Conservation (phyloP, 2,329 filamentous ascomycete species). For the Botrytis porri region DNA sequence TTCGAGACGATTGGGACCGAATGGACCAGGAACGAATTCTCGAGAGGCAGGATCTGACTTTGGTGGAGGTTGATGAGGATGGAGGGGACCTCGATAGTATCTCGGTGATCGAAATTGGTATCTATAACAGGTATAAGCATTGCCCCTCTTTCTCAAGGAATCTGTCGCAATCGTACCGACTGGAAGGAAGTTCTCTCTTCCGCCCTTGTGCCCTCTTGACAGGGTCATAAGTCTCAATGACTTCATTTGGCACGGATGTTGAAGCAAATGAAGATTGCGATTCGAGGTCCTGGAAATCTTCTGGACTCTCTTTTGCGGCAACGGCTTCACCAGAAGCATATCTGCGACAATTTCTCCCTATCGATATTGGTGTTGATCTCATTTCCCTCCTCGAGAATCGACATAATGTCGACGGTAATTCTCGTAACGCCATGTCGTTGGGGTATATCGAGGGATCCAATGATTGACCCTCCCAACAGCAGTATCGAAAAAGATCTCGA, state of each 20-base stretch:
- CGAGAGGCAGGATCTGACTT: constrained; percentile 84
- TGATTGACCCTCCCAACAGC: not conserved
- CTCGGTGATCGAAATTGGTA: constrained; percentile 94
- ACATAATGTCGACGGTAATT: constrained; percentile 35
- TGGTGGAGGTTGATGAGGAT: constrained; percentile 87
- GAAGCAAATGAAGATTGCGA: constrained; percentile 44
- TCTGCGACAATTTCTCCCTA: constrained; percentile 27
- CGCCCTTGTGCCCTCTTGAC: constrained; percentile 45
- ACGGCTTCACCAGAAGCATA: constrained; percentile 35
- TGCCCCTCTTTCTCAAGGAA: not conserved
- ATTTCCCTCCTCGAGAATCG: constrained; percentile 31
- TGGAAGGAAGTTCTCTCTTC: constrained; percentile 39
- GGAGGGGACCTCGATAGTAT: constrained; percentile 89
- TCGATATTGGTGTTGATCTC: constrained; percentile 19
- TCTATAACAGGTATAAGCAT: constrained; percentile 47
- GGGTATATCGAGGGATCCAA: not conserved
- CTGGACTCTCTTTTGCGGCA: constrained; percentile 26
- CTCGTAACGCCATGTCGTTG: constrained; percentile 36
- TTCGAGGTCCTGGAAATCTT: constrained; percentile 45
- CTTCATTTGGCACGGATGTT: constrained; percentile 38
- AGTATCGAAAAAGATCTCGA: constrained; percentile 17
- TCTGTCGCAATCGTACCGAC: constrained; percentile 38
- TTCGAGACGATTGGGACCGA: constrained; percentile 79
- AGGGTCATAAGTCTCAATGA: constrained; percentile 47
- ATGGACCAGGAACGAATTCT: constrained; percentile 85